Conservation (phyloP, 306 rosid genomes). For the Albizia julibrissin region DNA sequence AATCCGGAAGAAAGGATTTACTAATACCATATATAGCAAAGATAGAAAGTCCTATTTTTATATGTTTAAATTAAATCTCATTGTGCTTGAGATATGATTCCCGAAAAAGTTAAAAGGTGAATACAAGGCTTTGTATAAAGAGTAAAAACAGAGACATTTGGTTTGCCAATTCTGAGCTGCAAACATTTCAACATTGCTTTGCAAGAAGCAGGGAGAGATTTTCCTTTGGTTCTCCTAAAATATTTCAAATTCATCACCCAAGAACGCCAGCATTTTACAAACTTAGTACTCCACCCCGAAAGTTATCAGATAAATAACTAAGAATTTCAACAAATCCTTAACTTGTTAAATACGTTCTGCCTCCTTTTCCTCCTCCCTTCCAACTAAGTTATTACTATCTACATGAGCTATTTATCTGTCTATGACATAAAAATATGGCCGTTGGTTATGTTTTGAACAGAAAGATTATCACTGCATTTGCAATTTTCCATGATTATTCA, state of each 20-base stretch:
- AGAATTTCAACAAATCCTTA: neutral
- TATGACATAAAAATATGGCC: neutral
- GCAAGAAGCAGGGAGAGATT: neutral
- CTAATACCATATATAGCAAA: neutral
- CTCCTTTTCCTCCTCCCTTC: neutral
- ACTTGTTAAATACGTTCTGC: neutral
- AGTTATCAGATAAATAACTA: neutral
- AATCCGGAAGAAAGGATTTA: conserved; percentile 10
- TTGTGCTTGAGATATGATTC: neutral
- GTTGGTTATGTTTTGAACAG: neutral
- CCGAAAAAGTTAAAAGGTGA: neutral
- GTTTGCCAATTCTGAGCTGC: neutral
- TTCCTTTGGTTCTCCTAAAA: neutral
- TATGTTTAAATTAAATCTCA: neutral
- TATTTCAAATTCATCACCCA: neutral
- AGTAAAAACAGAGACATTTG: neutral
- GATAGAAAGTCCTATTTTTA: neutral
- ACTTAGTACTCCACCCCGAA: neutral
- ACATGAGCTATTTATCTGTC: neutral
- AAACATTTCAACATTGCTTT: conserved; percentile 4
- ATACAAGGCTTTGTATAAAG: neutral
- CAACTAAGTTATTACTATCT: neutral
- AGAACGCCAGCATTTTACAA: neutral
- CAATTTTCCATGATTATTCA: neutral
- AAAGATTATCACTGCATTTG: neutral